A percentile compares a stretch with the other conserved stretches of the same genome.
Evolutionary conservation across 2,329 filamentous ascomycete species (phyloP).

Genomic region (Phialophora verrucosa): DNA sequence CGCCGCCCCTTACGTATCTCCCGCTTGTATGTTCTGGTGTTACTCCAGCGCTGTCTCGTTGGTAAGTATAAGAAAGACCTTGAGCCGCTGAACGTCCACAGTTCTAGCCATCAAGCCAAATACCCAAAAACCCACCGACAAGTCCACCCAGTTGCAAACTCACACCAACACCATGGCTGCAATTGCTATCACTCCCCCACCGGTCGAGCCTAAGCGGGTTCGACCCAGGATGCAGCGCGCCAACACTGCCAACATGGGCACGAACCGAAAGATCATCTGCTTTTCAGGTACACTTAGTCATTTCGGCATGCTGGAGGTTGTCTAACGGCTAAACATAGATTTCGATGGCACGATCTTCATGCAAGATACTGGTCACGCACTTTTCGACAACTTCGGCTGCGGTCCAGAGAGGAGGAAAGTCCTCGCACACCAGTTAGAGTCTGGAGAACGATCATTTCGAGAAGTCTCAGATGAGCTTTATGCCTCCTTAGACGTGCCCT

Average conservation of each 20-base stretch:
- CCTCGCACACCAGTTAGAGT: slow-evolving; percentile 69
- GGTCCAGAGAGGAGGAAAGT: slow-evolving; percentile 61
- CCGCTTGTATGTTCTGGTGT: slow-evolving; percentile 1
- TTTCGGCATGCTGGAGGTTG: neutral
- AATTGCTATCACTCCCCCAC: slow-evolving; percentile 36
- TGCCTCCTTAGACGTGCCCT: slow-evolving; percentile 69
- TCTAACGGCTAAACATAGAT: slow-evolving; percentile 52
- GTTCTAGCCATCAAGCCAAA: neutral
- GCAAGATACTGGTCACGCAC: slow-evolving; percentile 72
- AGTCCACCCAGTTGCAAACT: neutral
- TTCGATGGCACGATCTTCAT: slow-evolving; percentile 76
- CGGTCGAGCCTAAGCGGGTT: slow-evolving; percentile 34
- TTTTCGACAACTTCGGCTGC: slow-evolving; percentile 70
- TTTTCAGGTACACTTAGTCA: slow-evolving; percentile 49
- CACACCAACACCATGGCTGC: slow-evolving; percentile 36
- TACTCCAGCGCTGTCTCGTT: neutral
- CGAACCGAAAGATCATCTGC: slow-evolving; percentile 53
- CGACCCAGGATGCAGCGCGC: slow-evolving; percentile 31
- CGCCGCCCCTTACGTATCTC: slow-evolving; percentile 32
- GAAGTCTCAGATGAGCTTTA: slow-evolving; percentile 76
- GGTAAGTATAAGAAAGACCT: slow-evolving; percentile 10
- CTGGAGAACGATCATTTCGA: slow-evolving; percentile 68
- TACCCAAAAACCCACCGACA: neutral
- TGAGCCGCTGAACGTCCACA: neutral
- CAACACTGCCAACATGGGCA: slow-evolving; percentile 39